Conservation (phyloP, 2,329 filamentous ascomycete species). For the Drechslerella coelobrocha region DNA sequence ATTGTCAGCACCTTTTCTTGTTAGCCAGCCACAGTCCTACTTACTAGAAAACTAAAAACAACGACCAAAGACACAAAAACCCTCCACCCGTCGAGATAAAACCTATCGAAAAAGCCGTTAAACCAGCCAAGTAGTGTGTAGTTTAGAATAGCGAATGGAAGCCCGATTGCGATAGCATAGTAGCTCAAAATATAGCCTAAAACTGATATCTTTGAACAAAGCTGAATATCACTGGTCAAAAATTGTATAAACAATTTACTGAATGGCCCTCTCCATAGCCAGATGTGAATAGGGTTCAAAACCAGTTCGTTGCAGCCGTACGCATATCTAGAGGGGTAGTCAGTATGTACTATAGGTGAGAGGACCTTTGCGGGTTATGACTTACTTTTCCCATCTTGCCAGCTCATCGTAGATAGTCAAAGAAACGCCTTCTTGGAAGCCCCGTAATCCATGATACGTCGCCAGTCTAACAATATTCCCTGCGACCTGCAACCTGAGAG, state of each 20-base stretch:
- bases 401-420: slow-evolving; percentile 76
- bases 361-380: slow-evolving; percentile 64
- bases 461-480: slow-evolving; percentile 74
- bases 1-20: too few relatives aligned
- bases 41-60: slow-evolving; percentile 66
- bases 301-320: slow-evolving; percentile 71
- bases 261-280: slow-evolving; percentile 69
- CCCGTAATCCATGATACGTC: slow-evolving; percentile 69
- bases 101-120: slow-evolving; percentile 67
- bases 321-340: background rate
- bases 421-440: slow-evolving; percentile 76
- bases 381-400: slow-evolving; percentile 71
- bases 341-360: background rate
- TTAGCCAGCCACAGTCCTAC: too few relatives aligned
- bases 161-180: slow-evolving; percentile 72
- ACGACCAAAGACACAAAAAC: slow-evolving; percentile 69
- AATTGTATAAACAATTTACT: slow-evolving; percentile 70
- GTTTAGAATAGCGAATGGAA: slow-evolving; percentile 71
- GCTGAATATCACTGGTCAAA: slow-evolving; percentile 67
- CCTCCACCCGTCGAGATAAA: slow-evolving; percentile 71
- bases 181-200: slow-evolving; percentile 74
- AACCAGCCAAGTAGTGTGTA: slow-evolving; percentile 76
- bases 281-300: slow-evolving; percentile 71
- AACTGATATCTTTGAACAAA: slow-evolving; percentile 74
- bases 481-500: slow-evolving; percentile 71